Conservation (phyloP, 306 rosid genomes). For the Prunus fruticosa region DNA sequence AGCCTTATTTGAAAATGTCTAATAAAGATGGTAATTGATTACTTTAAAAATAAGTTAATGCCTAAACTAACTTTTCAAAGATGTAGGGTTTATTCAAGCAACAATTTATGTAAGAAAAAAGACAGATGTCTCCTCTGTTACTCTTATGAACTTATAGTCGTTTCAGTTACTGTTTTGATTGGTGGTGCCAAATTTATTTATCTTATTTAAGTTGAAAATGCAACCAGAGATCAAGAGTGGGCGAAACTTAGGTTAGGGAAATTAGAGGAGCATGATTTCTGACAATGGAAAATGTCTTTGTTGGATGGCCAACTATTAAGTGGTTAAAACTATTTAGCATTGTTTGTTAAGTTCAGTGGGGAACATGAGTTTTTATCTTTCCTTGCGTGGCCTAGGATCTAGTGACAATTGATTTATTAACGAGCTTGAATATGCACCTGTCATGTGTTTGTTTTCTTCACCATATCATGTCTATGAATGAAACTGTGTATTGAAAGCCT, state of each 20-base stretch:
- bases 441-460: neutral
- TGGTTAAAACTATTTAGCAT: neutral
- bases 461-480: neutral
- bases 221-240: neutral
- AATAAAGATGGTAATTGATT: neutral
- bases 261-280: neutral
- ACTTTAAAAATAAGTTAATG: neutral
- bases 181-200: neutral
- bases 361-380: neutral
- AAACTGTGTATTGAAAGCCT: neutral
- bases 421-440: neutral
- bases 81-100: neutral
- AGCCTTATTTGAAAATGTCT: neutral
- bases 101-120: neutral
- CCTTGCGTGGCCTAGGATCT: neutral
- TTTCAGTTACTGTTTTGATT: neutral
- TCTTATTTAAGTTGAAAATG: neutral
- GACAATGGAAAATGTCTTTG: neutral
- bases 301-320: neutral
- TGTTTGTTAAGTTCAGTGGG: neutral
- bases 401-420: neutral
- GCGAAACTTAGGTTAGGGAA: neutral
- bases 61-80: neutral
- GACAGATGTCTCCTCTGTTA: neutral
- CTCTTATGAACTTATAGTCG: neutral